Evolutionary conservation across 163 green algal genomes (phyloP), one percentile per base, ranked within the genome.

Genomic region (Botryococcus braunii): DNA sequence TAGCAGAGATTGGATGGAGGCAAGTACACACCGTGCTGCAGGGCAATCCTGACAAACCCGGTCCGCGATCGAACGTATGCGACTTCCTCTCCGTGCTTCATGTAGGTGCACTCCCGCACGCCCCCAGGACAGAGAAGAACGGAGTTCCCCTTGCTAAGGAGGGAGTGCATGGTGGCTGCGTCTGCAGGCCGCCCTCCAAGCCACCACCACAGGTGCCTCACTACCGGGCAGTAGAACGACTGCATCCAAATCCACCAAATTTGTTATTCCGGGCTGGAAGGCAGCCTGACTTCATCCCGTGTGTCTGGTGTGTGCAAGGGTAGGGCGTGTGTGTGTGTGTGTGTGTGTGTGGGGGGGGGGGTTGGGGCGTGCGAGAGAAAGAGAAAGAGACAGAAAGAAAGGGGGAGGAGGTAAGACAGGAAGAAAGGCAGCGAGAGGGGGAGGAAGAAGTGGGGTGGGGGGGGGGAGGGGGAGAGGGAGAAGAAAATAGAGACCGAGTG

Each of bases 41-140:
- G 34, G 11, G 70, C 70, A 1, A 68, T 59, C n/a, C 63, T 56
- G 27, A 76, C 70, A 56, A 71, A 76, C 35, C 65, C 65, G n/a
- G 27, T 63, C 29, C 65, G 35, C 9, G 9, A 7, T 5, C 7
- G 6, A 1, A 70, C 49, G 65, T 46, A 70, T 3, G 63, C 65
- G 4, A 41, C 49, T 23, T 73, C 68, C 21, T 43, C 25, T 7
- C 34, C 57, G 6, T 55, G 57, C 58, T 55, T 27, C 68, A 73
- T 62, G 36, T 73, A 48, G 11, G 43, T 27, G 46, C 68, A 73
- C 68, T 73, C 68, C 27, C 8, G 37, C 57, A 70, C 65, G 49
- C 65, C 70, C n/a, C 70, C 70, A 6, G 70, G 70, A 47, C 40
- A 61, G 3, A 76, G 40, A 31, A 50, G 47, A 3, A 63, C 63